Conservation (phyloP, 768 basidiomycete species). For the Mycena vitilis region DNA sequence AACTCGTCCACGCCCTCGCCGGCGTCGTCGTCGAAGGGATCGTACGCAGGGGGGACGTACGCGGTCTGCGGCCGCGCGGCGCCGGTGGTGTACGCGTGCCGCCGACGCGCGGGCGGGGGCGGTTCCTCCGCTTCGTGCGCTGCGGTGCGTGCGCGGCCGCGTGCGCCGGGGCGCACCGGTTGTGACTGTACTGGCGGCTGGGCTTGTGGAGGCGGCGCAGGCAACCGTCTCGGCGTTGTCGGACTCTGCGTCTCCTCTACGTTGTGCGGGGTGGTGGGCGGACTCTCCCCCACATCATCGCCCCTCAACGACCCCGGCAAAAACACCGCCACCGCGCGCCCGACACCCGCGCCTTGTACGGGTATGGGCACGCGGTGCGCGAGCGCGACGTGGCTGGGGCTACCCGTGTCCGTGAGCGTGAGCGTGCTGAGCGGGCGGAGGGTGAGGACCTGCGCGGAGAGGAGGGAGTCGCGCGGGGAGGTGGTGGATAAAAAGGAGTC, state of each 20-base stretch:
- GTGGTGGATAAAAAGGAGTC: conserved; percentile 15
- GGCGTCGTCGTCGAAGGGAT: conserved; percentile 24
- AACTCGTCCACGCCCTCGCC: conserved; percentile 37
- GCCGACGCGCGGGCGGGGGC: conserved; percentile 19
- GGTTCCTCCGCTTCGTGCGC: not conserved
- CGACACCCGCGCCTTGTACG: conserved; percentile 35
- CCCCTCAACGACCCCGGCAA: too few relatives aligned
- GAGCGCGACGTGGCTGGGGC: conserved; percentile 48
- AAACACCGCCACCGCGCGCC: conserved; percentile 52
- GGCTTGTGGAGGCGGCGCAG: not conserved
- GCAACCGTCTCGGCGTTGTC: not conserved
- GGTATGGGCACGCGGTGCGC: conserved; percentile 53
- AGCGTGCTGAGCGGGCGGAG: conserved; percentile 39
- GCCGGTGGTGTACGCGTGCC: conserved; percentile 28
- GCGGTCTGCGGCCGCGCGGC: conserved; percentile 29
- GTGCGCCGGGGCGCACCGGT: too few relatives aligned
- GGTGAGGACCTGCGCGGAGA: conserved; percentile 16
- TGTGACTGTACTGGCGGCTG: too few relatives aligned
- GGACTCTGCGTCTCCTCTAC: not conserved
- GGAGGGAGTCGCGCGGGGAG: not conserved
- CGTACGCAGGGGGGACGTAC: conserved; percentile 25
- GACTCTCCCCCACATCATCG: too few relatives aligned
- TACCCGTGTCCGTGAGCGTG: conserved; percentile 42
- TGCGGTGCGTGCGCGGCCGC: too few relatives aligned
- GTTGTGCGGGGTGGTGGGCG: too few relatives aligned